A percentile compares a stretch with the other conserved stretches of the same genome.
Conservation (phyloP, 179 eudicot species). For the Beta lomatogona region DNA sequence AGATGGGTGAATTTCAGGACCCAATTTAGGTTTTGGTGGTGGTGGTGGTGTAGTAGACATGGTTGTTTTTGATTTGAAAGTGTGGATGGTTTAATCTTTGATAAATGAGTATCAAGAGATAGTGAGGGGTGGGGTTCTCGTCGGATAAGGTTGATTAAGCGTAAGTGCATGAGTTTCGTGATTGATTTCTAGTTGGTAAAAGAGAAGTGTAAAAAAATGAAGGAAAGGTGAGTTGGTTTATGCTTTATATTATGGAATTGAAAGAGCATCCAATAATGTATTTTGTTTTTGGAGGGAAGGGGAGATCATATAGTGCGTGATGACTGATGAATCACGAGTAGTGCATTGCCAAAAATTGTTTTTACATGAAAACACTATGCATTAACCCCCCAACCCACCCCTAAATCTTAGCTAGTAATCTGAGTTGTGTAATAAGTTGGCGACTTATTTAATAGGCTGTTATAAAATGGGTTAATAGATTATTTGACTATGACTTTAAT, state of each 20-base stretch:
- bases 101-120: background rate
- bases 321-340: conserved; percentile 10
- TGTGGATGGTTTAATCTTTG: background rate
- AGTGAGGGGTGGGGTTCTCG: conserved; percentile 15
- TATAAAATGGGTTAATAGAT: no score
- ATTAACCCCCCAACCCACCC: no score
- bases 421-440: no score
- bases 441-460: no score
- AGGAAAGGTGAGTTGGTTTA: background rate
- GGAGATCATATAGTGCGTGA: conserved; percentile 18
- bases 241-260: conserved; percentile 2
- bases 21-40: background rate
- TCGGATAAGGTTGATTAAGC: conserved; percentile 21
- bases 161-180: conserved; percentile 32
- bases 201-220: background rate
- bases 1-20: background rate
- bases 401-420: no score
- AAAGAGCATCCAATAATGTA: background rate
- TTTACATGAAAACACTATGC: background rate
- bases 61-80: background rate
- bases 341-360: background rate
- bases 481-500: no score
- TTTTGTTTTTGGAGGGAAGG: background rate
- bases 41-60: conserved; percentile 26
- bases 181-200: conserved; percentile 5